A percentile compares a stretch with the other conserved stretches of the same genome.
These are phyloP conservation scores for Limtongia smithiae DNA, from an alignment of 805 yeast genomes.

Conservation along the genomic window DNA sequence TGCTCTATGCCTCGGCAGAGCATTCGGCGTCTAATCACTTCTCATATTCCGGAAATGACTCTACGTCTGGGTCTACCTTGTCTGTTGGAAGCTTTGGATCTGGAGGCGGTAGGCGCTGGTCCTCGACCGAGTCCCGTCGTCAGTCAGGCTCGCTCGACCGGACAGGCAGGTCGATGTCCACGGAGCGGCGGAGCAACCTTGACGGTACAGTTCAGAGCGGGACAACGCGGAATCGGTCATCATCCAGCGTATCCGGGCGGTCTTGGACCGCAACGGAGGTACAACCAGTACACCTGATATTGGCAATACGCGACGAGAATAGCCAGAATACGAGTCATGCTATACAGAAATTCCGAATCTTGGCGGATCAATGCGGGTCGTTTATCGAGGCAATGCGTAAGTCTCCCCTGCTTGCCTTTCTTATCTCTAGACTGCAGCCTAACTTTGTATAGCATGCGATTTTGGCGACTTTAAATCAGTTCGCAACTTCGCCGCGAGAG, in stretches of 20 bases:
- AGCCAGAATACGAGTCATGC: slow-evolving; percentile 19
- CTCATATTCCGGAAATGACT: too few relatives aligned
- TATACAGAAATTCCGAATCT: slow-evolving; percentile 3
- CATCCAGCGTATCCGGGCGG: background rate
- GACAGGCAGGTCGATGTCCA: too few relatives aligned
- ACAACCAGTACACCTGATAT: slow-evolving; percentile 16
- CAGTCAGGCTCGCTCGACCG: too few relatives aligned
- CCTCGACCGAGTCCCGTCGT: too few relatives aligned
- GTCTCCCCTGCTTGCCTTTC: background rate
- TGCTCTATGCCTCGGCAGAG: slow-evolving; percentile 10
- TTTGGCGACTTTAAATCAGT: slow-evolving; percentile 12
- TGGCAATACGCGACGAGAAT: slow-evolving; percentile 16
- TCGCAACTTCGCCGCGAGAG: slow-evolving; percentile 18
- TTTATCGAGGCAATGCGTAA: slow-evolving; percentile 16
- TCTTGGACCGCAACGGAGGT: slow-evolving; percentile 2
- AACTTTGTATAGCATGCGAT: slow-evolving; percentile 17
- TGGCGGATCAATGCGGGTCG: slow-evolving; percentile 24
- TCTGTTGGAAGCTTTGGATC: background rate
- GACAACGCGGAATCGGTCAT: background rate
- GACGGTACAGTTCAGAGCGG: background rate
- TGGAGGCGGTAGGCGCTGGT: too few relatives aligned
- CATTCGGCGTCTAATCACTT: background rate
- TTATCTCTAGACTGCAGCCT: background rate
- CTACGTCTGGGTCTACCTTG: background rate
- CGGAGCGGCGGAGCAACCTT: background rate